Conservation (phyloP, 83 land plant genomes). For the Picea abies region DNA sequence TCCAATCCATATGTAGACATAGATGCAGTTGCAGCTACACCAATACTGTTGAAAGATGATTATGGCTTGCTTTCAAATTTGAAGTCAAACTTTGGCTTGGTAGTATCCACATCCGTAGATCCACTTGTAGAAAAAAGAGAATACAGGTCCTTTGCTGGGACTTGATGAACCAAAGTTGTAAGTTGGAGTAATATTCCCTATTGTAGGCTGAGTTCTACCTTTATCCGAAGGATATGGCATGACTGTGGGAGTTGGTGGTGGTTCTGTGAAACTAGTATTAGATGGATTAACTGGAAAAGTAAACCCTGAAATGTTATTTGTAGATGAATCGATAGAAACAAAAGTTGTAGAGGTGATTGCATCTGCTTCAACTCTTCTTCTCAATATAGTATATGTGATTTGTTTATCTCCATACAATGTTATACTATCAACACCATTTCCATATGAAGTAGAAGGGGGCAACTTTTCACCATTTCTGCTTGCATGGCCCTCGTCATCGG, state of each 20-base stretch:
- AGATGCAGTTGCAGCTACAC: too few species aligned
- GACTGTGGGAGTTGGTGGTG: too few species aligned
- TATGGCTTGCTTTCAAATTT: constrained; percentile 17
- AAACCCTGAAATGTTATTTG: constrained; percentile 11
- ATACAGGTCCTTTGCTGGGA: too few species aligned
- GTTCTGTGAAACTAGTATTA: constrained; percentile 18
- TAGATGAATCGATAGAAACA: constrained; percentile 7
- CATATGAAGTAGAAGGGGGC: neutral
- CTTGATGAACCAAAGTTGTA: too few species aligned
- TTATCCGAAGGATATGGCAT: too few species aligned
- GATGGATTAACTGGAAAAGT: constrained; percentile 18
- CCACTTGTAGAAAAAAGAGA: constrained; percentile 5
- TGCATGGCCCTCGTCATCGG: constrained; percentile 3
- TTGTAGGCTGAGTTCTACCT: too few species aligned
- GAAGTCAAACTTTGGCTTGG: constrained; percentile 13
- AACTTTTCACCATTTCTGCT: neutral
- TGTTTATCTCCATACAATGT: constrained; percentile 11
- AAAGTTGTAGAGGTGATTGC: neutral
- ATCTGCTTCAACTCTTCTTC: neutral
- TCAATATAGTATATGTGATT: neutral
- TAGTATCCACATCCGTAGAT: neutral
- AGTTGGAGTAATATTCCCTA: too few species aligned
- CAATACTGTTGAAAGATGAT: constrained; percentile 17
- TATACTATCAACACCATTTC: constrained; percentile 35
- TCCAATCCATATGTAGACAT: too few species aligned